Conservation (phyloP, 2,329 filamentous ascomycete genomes). For the Sphaerostilbella broomeana region DNA sequence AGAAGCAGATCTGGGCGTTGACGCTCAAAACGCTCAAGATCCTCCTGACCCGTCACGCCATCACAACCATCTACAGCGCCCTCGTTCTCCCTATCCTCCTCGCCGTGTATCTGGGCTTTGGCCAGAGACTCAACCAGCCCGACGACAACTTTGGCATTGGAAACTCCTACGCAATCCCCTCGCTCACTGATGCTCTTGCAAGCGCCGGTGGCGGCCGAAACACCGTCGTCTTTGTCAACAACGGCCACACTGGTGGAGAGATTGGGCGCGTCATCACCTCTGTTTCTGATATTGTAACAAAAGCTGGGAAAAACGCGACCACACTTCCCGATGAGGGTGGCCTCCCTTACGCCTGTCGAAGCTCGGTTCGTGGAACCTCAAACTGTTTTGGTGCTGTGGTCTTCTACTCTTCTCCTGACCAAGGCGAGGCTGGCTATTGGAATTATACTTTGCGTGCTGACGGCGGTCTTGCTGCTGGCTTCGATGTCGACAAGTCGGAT, state of each 20-base stretch:
- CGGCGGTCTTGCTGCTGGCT: conserved; percentile 44
- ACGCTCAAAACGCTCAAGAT: conserved; percentile 53
- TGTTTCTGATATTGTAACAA: conserved; percentile 17
- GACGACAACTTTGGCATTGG: conserved; percentile 68
- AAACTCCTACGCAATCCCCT: conserved; percentile 49
- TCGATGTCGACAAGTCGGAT: conserved; percentile 46
- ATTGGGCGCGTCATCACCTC: conserved; percentile 62
- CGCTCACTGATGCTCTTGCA: conserved; percentile 56
- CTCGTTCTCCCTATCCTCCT: conserved; percentile 51
- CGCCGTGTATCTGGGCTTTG: conserved; percentile 54
- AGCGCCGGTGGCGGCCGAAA: conserved; percentile 49
- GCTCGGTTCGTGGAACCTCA: conserved; percentile 56
- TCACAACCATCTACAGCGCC: conserved; percentile 47
- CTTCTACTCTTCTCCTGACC: conserved; percentile 62
- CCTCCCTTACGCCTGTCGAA: conserved; percentile 45
- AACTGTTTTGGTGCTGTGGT: conserved; percentile 66
- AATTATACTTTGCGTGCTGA: conserved; percentile 69
- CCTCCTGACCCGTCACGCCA: conserved; percentile 43
- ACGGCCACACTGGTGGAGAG: conserved; percentile 59
- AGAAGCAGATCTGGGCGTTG: conserved; percentile 49
- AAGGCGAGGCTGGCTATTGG: conserved; percentile 50
- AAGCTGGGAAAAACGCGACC: conserved; percentile 22
- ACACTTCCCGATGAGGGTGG: conserved; percentile 20
- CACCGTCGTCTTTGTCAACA: conserved; percentile 69
- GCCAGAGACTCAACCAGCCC: conserved; percentile 71